Conservation (phyloP, 2,329 filamentous ascomycete genomes). For the Gremmenia infestans region DNA sequence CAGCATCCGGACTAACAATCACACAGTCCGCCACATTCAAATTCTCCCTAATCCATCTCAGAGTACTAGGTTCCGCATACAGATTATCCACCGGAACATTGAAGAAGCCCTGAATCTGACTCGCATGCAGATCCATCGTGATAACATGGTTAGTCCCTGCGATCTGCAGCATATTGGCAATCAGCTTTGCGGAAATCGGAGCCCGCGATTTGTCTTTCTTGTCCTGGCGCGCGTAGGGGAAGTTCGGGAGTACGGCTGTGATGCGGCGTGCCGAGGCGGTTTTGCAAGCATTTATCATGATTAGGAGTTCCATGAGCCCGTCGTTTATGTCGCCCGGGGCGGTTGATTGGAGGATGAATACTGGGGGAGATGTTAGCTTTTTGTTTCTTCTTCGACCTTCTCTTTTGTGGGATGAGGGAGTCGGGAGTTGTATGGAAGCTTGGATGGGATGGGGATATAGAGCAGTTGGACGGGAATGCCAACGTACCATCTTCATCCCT, state of each 20-base stretch:
- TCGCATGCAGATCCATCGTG: constrained; percentile 93
- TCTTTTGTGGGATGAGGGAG: background rate
- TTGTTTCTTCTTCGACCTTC: background rate
- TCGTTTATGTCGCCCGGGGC: constrained; percentile 96
- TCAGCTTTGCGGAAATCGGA: constrained; percentile 93
- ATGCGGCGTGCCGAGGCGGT: constrained; percentile 82
- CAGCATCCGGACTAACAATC: constrained; percentile 91
- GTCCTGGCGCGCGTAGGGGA: constrained; percentile 93
- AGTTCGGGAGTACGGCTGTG: constrained; percentile 92
- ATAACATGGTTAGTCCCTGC: constrained; percentile 91
- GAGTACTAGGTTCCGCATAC: constrained; percentile 87
- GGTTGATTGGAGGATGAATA: constrained; percentile 95
- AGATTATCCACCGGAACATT: constrained; percentile 73
- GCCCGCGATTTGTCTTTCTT: constrained; percentile 96
- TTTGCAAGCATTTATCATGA: constrained; percentile 96
- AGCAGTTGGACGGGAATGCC: background rate
- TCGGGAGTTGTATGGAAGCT: no score
- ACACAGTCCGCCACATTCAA: constrained; percentile 77
- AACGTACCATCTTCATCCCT: constrained; percentile 80
- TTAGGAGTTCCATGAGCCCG: constrained; percentile 94
- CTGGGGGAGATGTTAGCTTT: constrained; percentile 36
- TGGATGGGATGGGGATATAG: background rate
- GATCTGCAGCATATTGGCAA: constrained; percentile 96
- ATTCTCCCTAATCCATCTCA: constrained; percentile 89
- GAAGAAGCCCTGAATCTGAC: constrained; percentile 95